Evolutionary conservation across 768 basidiomycete species (phyloP).

Genomic region (Cyclocybe cylindracea): DNA sequence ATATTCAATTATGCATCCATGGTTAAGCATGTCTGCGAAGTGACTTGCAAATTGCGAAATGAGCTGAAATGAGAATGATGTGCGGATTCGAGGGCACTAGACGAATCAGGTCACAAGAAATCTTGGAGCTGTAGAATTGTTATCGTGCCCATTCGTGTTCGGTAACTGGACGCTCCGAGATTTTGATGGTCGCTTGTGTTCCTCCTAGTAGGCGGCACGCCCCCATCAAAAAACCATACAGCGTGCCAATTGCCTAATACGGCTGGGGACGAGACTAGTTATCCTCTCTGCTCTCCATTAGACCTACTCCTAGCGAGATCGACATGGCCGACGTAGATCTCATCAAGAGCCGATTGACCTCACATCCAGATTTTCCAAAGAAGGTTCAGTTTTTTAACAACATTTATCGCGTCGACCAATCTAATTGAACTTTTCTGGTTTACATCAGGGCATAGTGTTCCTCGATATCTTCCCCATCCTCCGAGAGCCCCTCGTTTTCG

Average conservation of each 20-base stretch:
- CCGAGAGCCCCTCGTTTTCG: constrained; percentile 81
- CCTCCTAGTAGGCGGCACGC: too few species aligned
- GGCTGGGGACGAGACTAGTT: not conserved
- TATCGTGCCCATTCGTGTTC: too few species aligned
- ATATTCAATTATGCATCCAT: constrained; percentile 14
- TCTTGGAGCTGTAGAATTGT: too few species aligned
- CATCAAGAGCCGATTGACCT: constrained; percentile 59
- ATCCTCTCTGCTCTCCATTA: constrained; percentile 8
- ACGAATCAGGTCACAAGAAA: too few species aligned
- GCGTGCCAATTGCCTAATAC: not conserved
- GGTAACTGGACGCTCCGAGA: too few species aligned
- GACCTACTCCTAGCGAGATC: not conserved
- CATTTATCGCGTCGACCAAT: not conserved
- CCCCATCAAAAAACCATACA: too few species aligned
- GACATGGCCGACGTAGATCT: constrained; percentile 77
- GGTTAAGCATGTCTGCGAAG: constrained; percentile 4
- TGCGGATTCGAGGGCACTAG: too few species aligned
- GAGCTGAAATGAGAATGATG: not conserved
- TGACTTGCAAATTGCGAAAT: not conserved
- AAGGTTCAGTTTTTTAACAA: constrained; percentile 52
- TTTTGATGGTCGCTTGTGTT: too few species aligned
- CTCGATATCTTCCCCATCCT: constrained; percentile 95
- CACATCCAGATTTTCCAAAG: constrained; percentile 84
- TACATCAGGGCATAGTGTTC: constrained; percentile 79
- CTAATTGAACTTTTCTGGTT: not conserved